Evolutionary conservation across 768 basidiomycete genomes (phyloP), one percentile per base, ranked within the genome.

Genomic region (Tephrocybe sp.): DNA sequence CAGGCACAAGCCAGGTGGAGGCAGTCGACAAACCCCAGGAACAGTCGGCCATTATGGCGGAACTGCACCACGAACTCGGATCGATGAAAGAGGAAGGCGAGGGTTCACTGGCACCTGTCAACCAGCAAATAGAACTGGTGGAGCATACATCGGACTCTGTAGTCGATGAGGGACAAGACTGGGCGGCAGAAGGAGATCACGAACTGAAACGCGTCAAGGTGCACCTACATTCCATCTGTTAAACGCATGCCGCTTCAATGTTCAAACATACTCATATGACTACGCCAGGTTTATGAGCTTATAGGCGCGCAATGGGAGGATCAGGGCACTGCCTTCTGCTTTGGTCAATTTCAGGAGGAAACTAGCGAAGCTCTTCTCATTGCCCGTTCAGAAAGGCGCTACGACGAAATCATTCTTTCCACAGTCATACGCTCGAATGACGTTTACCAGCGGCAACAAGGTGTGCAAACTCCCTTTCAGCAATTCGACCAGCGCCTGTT

Each of bases 241-340:
- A 47, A 21, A 29, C 9, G 18, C n/a, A 13, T 40, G 5, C 45
- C 21, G 25, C 30, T 21, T 45, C 15, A 21, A 30, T 30, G 16
- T 22, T 38, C 24, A 37, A 10, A 25, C 9, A 42, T 57, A 12
- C 58, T 47, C 43, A 48, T 42, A 49, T 44, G 43, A 56, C 56
- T 52, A 52, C 45, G 16, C 23, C 54, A 99, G 88, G 95, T 99
- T 22, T 98, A 99, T 69, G 88, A 94, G 68, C 85, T 99, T 52
- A 80, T 92, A 45, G 91, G 88, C 50, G 79, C 88, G 56, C 82
- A 85, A 49, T 99, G 97, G 97, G 79, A 86, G 47, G 97, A 99
- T 75, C 85, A 93, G 64, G 97, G 97, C 40, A 99, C 97, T 15
- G 97, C 97, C 1, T 91, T 94, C 64, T 97, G 94, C 66, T 90